A percentile compares a stretch with the other conserved stretches of the same genome.
These are phyloP conservation scores for Fusarium falciforme DNA, from an alignment of 2,329 filamentous ascomycete genomes.

Conservation along the genomic window DNA sequence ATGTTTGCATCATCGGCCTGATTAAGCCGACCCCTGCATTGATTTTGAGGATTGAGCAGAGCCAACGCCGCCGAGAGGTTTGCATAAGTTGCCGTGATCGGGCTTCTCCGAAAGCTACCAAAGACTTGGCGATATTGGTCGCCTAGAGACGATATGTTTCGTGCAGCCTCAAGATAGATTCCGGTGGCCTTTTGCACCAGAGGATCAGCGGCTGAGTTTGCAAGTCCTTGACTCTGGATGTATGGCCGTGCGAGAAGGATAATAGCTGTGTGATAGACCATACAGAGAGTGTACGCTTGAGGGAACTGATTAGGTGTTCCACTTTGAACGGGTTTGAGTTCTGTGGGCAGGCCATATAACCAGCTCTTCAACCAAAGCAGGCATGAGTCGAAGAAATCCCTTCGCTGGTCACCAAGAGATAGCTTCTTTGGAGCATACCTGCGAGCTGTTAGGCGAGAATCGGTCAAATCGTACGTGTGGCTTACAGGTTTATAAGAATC, in stretches of 20 bases:
- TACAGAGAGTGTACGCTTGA: background rate
- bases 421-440: background rate
- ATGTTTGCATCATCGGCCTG: too few species aligned
- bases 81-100: background rate
- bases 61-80: too few species aligned
- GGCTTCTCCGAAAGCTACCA: background rate
- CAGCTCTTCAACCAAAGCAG: background rate
- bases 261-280: background rate
- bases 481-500: too few species aligned
- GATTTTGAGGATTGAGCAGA: too few species aligned
- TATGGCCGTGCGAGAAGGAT: background rate
- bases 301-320: background rate
- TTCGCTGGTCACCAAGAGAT: background rate
- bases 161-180: background rate
- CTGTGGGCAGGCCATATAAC: background rate
- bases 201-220: fast-evolving
- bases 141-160: background rate
- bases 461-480: too few species aligned
- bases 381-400: background rate
- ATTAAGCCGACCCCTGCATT: too few species aligned
- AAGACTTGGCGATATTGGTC: background rate
- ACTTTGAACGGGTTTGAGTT: background rate
- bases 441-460: too few species aligned
- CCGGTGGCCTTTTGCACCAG: background rate
- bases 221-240: background rate